These are phyloP conservation scores for Penicillium simplicissimum DNA, from an alignment of 495 filamentous ascomycete species.

Conservation along the genomic window DNA sequence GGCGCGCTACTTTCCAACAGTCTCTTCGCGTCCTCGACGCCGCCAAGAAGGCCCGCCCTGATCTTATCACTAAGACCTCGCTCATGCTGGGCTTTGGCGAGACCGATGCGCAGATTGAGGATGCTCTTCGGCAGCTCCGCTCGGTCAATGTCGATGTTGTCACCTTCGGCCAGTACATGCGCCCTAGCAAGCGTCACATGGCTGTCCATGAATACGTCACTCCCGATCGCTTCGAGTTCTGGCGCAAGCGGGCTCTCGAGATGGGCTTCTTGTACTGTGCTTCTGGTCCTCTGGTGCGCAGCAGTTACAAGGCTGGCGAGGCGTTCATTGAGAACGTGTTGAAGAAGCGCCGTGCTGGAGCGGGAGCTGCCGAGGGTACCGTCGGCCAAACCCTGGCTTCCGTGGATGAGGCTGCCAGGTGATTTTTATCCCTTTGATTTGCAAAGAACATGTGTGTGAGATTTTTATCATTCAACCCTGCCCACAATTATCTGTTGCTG, in stretches of 20 bases:
- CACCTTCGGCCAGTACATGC: slow-evolving; percentile 99
- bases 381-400: slow-evolving; percentile 23
- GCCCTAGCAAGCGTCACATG: slow-evolving; percentile 96
- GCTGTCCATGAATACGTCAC: slow-evolving; percentile 92
- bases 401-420: slow-evolving; percentile 34
- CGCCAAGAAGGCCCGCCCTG: slow-evolving; percentile 72
- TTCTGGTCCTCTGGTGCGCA: slow-evolving; percentile 87
- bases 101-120: slow-evolving; percentile 84
- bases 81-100: slow-evolving; percentile 96
- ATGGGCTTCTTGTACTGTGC: slow-evolving; percentile 98
- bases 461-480: slow-evolving; percentile 1
- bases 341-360: slow-evolving; percentile 69
- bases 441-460: neutral
- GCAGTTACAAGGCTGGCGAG: slow-evolving; percentile 96
- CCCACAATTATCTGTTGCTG: neutral
- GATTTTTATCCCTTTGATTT: slow-evolving; percentile 12
- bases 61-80: slow-evolving; percentile 93
- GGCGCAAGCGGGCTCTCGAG: slow-evolving; percentile 85
- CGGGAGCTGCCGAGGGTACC: slow-evolving; percentile 25
- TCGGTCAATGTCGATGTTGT: slow-evolving; percentile 85
- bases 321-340: slow-evolving; percentile 98
- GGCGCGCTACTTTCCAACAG: slow-evolving; percentile 86
- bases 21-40: slow-evolving; percentile 76
- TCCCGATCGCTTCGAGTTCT: slow-evolving; percentile 84
- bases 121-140: slow-evolving; percentile 77